These are phyloP conservation scores for Conringia planisiliqua DNA, from an alignment of 345 rosid genomes.

Conservation along the genomic window DNA sequence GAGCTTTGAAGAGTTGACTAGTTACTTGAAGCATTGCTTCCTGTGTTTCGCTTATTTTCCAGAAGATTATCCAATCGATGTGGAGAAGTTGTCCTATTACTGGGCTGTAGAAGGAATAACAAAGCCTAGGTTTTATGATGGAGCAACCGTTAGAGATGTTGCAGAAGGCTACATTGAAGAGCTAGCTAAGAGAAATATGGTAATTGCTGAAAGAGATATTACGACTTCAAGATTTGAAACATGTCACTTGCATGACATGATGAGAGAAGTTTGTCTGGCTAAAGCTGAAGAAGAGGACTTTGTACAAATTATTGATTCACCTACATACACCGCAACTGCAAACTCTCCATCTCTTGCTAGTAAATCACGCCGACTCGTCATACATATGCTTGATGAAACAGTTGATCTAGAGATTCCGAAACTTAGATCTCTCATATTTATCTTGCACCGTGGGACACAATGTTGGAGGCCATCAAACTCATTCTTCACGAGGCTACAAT, in stretches of 20 bases:
- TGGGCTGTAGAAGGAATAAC: slow-evolving; percentile 47
- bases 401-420: neutral
- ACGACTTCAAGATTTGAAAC: neutral
- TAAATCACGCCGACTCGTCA: neutral
- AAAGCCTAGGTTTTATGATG: neutral
- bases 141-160: slow-evolving; percentile 9
- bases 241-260: slow-evolving; percentile 17
- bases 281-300: slow-evolving; percentile 25
- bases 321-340: too few relatives aligned
- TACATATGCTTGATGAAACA: neutral
- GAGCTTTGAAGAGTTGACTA: slow-evolving; percentile 20
- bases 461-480: neutral
- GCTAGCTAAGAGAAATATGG: slow-evolving; percentile 32
- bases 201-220: slow-evolving; percentile 9
- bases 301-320: neutral
- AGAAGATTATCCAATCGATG: slow-evolving; percentile 28
- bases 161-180: slow-evolving; percentile 27
- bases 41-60: slow-evolving; percentile 9
- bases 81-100: slow-evolving; percentile 9
- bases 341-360: neutral
- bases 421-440: neutral
- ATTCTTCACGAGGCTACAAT: neutral
- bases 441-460: neutral
- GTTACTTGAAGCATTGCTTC: slow-evolving; percentile 1
- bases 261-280: slow-evolving; percentile 22